Base-by-base conservation (phyloP, 371 early-diverging fungal species). In the Zychaea mexicana region DNA sequence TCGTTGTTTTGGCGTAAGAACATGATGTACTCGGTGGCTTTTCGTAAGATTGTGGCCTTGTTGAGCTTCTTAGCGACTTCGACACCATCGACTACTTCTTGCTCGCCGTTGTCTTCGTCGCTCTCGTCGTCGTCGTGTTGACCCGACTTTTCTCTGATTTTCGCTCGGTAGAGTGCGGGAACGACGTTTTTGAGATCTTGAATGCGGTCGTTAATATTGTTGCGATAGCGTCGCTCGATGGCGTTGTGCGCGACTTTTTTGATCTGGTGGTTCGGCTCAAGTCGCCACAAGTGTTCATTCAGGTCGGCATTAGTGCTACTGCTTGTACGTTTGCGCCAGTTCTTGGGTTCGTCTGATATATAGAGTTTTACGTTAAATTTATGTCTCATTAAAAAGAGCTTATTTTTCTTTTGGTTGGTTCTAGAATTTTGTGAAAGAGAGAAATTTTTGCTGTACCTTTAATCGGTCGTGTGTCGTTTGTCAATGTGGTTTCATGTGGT, bases 131-230 rank as follows among this genome's bases (percentile, higher is more conserved):
- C 89, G 3, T 86, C 76, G 54, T 84, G 82, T 53, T 87, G 86
- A 22, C 27, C 79, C 19, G 77, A 64, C 32, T 79, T 75, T 39
- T 85, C 78, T 62, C 79, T 82, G 30, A 81, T 68, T 67, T 81
- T 84, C 27, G 86, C 77, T 53, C 83, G 75, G 54, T 86, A 83
- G n/a, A 96, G 79, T 0, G 94, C 94, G 0, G 97, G 97, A 0
- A 97, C 93, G 0, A 92, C 89, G 63, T 84, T 83, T 65, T 90
- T 88, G 12, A 97, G 82, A 36, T 95, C 94, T 52, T 87, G 76
- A 56, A 97, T 96, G 42, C 96, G 87, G 64, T 96, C 93, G 82
- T 97, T 97, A 67, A 97, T 93, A 73, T 96, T 97, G 76, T 93
- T 95, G 61, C 97, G 87, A 75, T 96, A 96, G 22, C 94, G 88